Conservation (phyloP, 2,329 filamentous ascomycete species). For the Phaeosphaeria sp. region DNA sequence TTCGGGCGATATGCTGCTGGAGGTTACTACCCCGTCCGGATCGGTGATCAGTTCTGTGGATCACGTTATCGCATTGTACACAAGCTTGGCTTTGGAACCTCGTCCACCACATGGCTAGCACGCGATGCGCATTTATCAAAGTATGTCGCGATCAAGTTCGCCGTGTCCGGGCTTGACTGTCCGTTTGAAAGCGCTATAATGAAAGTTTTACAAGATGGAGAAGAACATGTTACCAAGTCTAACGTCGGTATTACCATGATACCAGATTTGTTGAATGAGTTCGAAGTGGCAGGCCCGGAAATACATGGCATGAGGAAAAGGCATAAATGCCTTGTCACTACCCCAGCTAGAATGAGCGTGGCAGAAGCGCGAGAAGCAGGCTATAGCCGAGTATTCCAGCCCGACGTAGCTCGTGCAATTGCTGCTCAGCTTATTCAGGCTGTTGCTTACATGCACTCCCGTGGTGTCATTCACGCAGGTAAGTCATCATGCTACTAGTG, state of each 20-base stretch:
- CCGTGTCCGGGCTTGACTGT: slow-evolving; percentile 6
- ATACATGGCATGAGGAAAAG: slow-evolving; percentile 22
- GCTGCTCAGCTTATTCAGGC: slow-evolving; percentile 16
- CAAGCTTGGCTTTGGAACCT: slow-evolving; percentile 21
- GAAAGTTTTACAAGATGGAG: slow-evolving; percentile 5
- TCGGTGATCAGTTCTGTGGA: neutral
- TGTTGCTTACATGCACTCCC: slow-evolving; percentile 15
- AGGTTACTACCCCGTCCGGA: slow-evolving; percentile 3
- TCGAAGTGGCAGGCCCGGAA: slow-evolving; percentile 40
- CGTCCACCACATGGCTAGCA: slow-evolving; percentile 22
- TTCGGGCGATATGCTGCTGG: slow-evolving; percentile 5
- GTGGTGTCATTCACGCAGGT: slow-evolving; percentile 19
- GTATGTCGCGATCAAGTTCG: slow-evolving; percentile 16
- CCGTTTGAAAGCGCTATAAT: slow-evolving; percentile 10
- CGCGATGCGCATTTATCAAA: slow-evolving; percentile 7
- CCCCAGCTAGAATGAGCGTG: slow-evolving; percentile 36
- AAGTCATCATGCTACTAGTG: neutral
- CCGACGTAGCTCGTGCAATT: slow-evolving; percentile 14
- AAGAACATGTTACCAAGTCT: neutral
- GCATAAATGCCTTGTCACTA: slow-evolving; percentile 48
- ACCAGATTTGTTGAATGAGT: slow-evolving; percentile 35
- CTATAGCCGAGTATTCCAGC: slow-evolving; percentile 7
- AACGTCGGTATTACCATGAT: slow-evolving; percentile 2
- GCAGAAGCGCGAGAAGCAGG: slow-evolving; percentile 14
- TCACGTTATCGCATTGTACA: slow-evolving; percentile 17